phyloP scores from a whole-genome alignment of 2,329 filamentous ascomycete genomes.

The Pyricularia pennisetigena region DNA sequence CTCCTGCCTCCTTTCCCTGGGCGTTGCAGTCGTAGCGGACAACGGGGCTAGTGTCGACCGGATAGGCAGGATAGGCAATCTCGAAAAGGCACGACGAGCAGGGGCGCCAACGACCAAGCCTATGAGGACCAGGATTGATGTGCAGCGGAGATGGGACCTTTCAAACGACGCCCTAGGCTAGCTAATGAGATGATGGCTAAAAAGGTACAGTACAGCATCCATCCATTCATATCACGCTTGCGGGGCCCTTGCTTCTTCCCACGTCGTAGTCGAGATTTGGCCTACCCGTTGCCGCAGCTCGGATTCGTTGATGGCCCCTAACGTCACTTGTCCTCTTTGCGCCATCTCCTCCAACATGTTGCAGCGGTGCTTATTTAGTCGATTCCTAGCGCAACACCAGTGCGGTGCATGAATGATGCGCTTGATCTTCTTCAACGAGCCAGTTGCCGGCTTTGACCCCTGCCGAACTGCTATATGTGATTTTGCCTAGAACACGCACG shows the following conservation, averaged over 20 bases:
- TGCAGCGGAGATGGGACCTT: background rate
- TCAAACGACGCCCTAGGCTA: background rate
- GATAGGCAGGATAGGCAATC: background rate
- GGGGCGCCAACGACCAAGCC: background rate
- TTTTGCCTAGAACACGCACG: background rate
- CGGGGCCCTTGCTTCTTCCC: background rate
- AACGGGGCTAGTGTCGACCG: background rate
- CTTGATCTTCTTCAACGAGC: background rate
- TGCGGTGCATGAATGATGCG: background rate
- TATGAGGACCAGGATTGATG: background rate
- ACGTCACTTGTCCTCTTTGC: background rate
- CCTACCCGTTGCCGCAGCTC: background rate
- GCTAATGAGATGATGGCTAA: background rate
- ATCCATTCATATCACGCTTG: background rate
- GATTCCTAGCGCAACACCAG: background rate
- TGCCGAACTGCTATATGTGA: background rate
- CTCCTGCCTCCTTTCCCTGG: background rate
- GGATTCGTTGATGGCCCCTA: background rate
- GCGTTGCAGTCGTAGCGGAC: background rate
- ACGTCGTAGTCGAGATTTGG: background rate
- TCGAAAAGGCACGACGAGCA: background rate
- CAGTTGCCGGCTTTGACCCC: background rate
- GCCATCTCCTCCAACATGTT: background rate
- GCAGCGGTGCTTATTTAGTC: background rate
- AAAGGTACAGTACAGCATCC: no score